These are phyloP conservation scores for Hortaea werneckii DNA, from an alignment of 2,329 filamentous ascomycete genomes.

Conservation along the genomic window DNA sequence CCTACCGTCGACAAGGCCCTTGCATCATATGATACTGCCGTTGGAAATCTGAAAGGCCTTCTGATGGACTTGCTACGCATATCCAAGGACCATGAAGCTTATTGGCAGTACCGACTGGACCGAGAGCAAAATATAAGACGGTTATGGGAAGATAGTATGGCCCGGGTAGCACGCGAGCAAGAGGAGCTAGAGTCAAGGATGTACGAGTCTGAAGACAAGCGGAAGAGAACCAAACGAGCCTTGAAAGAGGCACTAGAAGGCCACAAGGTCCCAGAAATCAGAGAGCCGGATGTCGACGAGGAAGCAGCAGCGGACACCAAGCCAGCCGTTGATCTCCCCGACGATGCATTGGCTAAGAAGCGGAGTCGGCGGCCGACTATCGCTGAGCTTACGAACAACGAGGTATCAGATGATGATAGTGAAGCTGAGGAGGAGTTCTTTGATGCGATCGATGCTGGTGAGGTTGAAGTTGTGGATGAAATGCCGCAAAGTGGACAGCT, in stretches of 20 bases:
- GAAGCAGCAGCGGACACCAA: conserved; percentile 1
- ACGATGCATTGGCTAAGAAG: conserved; percentile 3
- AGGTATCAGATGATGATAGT: conserved; percentile 67
- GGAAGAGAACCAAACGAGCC: conserved; percentile 78
- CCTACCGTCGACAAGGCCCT: conserved; percentile 66
- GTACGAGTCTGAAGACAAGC: conserved; percentile 81
- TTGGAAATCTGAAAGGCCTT: conserved; percentile 74
- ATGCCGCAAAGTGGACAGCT: conserved; percentile 40
- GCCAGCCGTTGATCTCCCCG: conserved; percentile 15
- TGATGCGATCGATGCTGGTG: conserved; percentile 87
- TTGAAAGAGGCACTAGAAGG: conserved; percentile 73
- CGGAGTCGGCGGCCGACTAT: conserved; percentile 54
- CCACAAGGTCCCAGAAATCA: conserved; percentile 2
- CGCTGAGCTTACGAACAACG: conserved; percentile 53
- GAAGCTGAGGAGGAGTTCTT: conserved; percentile 93
- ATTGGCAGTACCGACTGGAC: conserved; percentile 92
- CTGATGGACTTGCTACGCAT: conserved; percentile 84
- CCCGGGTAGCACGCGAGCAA: conserved; percentile 86
- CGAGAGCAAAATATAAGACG: conserved; percentile 82
- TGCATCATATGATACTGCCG: conserved; percentile 76
- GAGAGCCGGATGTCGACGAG: background rate
- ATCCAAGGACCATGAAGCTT: conserved; percentile 84
- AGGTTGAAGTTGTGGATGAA: conserved; percentile 67
- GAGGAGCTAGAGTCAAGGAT: conserved; percentile 81
- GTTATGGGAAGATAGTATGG: conserved; percentile 99